Conservation (phyloP, 176 grass and related monocot species). For the Zoysia pacifica region DNA sequence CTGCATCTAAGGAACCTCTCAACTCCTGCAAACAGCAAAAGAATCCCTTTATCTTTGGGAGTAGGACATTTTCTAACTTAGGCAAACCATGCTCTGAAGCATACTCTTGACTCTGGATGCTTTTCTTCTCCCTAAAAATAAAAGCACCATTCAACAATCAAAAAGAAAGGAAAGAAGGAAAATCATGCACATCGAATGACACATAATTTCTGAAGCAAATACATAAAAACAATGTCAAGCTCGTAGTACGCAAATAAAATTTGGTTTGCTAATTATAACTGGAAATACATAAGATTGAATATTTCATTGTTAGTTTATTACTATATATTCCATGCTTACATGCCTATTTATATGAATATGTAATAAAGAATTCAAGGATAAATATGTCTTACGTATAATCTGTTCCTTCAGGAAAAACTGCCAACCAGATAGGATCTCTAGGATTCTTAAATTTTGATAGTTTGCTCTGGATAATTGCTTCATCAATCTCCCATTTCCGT, state of each 20-base stretch:
- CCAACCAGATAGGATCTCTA: conserved; percentile 85
- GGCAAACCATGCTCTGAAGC: conserved; percentile 78
- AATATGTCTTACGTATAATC: conserved; percentile 83
- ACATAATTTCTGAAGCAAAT: conserved; percentile 6
- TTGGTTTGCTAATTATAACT: conserved; percentile 8
- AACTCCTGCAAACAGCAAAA: conserved; percentile 70
- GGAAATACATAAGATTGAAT: not conserved
- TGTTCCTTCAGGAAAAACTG: conserved; percentile 91
- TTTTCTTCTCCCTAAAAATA: conserved; percentile 81
- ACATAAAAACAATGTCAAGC: conserved; percentile 19
- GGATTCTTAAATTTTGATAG: conserved; percentile 68
- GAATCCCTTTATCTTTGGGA: conserved; percentile 90
- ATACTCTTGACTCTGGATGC: conserved; percentile 74
- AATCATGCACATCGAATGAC: conserved; percentile 25
- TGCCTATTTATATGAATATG: not conserved
- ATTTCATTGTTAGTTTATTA: not conserved
- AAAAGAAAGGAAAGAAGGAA: conserved; percentile 19
- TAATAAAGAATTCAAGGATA: conserved; percentile 21
- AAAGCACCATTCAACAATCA: conserved; percentile 40
- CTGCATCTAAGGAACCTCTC: conserved; percentile 61
- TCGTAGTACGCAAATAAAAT: not conserved
- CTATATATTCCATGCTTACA: conserved; percentile 13
- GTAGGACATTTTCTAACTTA: conserved; percentile 70
- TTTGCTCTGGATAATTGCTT: conserved; percentile 60
- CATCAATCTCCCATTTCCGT: conserved; percentile 95